Evolutionary conservation across 768 basidiomycete genomes (phyloP), one percentile per base, ranked within the genome.

Genomic region (Lentinula lateritia): DNA sequence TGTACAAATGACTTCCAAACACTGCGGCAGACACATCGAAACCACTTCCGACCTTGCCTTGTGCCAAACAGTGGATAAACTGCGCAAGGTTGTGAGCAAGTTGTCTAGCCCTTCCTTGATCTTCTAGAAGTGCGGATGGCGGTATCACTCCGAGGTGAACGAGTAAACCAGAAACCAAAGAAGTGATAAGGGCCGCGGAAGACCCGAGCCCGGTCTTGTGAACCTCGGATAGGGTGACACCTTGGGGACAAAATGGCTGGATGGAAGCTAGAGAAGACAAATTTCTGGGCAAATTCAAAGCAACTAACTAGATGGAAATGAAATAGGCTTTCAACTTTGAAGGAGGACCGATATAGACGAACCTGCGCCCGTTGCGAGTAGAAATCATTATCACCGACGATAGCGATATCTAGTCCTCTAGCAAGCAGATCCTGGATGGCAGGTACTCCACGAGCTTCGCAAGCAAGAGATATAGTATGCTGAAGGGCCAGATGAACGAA

Each of bases 121-220:
- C 70, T 32, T 76, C 74, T 15, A 70, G 66, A 20, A 91, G 79
- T 5, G 83, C 78, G 46, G 78, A 71, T 35, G 70, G 61, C 16
- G 85, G 73, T 65, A 95, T 83, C 60, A 87, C 79, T 39, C 76
- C 73, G 63, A 93, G 80, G 67, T 93, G 92, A 32, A 93, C 75
- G 32, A 98, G 83, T 38, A 99, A 82, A 2, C 87, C 88, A 48
- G 92, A 87, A 55, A 94, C 90, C 62, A 98, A 84, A 48, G 96
- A 96, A 2, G 97, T 98, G 71, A 98, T 97, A 64, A 99, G 83
- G 0, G 97, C 94, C 5, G 97, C 97, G 2, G 95, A 97, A 6
- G 95, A 98, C 43, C 97, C 97, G 52, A 98, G 85, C 8, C 97
- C 97, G 0, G 97, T 98, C 77, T 99, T 99, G 82, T 98, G 95